A percentile compares a stretch with the other conserved stretches of the same genome.
phyloP scores from a whole-genome alignment of 805 yeast genomes.

The Candida vaughaniae region DNA sequence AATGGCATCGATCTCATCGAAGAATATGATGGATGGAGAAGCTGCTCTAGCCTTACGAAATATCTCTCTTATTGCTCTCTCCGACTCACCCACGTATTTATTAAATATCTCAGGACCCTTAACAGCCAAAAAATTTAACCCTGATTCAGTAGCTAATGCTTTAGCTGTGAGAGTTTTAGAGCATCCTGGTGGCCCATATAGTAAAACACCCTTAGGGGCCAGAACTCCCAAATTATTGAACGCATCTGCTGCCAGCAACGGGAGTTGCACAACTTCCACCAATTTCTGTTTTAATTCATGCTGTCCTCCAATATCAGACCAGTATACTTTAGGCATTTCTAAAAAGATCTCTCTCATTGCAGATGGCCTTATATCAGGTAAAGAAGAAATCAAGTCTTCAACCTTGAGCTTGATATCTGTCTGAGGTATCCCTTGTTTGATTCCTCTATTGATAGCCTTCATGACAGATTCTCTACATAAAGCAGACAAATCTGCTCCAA shows the following conservation, averaged over 20 bases:
- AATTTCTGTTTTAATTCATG: slow-evolving; percentile 75
- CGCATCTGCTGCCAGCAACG: slow-evolving; percentile 76
- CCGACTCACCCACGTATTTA: slow-evolving; percentile 95
- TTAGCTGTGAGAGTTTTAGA: slow-evolving; percentile 94
- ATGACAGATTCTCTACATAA: slow-evolving; percentile 85
- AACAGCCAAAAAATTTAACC: slow-evolving; percentile 88
- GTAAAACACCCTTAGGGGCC: slow-evolving; percentile 89
- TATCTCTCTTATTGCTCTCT: slow-evolving; percentile 87
- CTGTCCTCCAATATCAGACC: slow-evolving; percentile 98
- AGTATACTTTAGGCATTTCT: slow-evolving; percentile 90
- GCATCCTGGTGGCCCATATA: slow-evolving; percentile 99
- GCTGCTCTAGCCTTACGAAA: slow-evolving; percentile 94
- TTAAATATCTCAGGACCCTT: slow-evolving; percentile 96
- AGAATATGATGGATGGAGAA: slow-evolving; percentile 89
- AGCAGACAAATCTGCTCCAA: slow-evolving; percentile 93
- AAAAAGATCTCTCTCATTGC: slow-evolving; percentile 95
- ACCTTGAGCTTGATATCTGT: slow-evolving; percentile 45
- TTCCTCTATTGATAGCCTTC: slow-evolving; percentile 69
- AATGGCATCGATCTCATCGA: slow-evolving; percentile 95
- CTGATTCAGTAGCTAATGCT: slow-evolving; percentile 94
- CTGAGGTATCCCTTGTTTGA: slow-evolving; percentile 27
- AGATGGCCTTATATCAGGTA: slow-evolving; percentile 84
- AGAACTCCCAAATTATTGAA: slow-evolving; percentile 75
- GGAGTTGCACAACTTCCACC: slow-evolving; percentile 88
- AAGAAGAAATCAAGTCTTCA: slow-evolving; percentile 66